Conservation (phyloP, 2,329 filamentous ascomycete genomes). For the Scytalidium lignicola region DNA sequence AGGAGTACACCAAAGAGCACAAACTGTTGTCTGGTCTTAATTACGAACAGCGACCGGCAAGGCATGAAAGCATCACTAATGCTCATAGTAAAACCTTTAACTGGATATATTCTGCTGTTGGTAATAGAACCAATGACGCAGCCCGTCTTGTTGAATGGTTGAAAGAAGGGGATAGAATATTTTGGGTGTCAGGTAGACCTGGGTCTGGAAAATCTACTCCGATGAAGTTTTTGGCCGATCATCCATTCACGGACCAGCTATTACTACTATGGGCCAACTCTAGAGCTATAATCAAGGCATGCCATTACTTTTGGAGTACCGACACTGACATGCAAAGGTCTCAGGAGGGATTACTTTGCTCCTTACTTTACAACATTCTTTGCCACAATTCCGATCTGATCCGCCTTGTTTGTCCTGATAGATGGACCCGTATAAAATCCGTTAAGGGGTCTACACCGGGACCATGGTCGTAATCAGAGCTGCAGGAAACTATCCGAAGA, state of each 20-base stretch:
- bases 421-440: too few relatives aligned
- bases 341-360: conserved; percentile 11
- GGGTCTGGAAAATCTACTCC: conserved; percentile 2
- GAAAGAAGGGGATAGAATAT: conserved; percentile 1
- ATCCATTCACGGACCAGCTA: neutral
- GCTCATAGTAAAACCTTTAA: neutral
- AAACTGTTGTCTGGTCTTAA: too few relatives aligned
- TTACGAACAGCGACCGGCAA: too few relatives aligned
- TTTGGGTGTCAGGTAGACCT: conserved; percentile 11
- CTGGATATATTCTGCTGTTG: neutral
- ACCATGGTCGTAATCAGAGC: too few relatives aligned
- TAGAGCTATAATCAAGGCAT: conserved; percentile 1
- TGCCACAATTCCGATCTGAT: conserved; percentile 5
- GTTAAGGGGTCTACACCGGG: too few relatives aligned
- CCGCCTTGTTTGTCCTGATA: conserved; percentile 1
- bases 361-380: conserved; percentile 9
- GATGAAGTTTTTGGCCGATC: conserved; percentile 11
- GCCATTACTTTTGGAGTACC: conserved; percentile 14
- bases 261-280: conserved; percentile 7
- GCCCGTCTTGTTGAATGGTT: conserved; percentile 4
- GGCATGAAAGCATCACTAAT: neutral
- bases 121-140: neutral
- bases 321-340: conserved; percentile 13
- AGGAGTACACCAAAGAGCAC: too few relatives aligned
- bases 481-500: conserved; percentile 1